Evolutionary conservation across 768 basidiomycete genomes (phyloP).

Genomic region (Filobasidium floriforme): DNA sequence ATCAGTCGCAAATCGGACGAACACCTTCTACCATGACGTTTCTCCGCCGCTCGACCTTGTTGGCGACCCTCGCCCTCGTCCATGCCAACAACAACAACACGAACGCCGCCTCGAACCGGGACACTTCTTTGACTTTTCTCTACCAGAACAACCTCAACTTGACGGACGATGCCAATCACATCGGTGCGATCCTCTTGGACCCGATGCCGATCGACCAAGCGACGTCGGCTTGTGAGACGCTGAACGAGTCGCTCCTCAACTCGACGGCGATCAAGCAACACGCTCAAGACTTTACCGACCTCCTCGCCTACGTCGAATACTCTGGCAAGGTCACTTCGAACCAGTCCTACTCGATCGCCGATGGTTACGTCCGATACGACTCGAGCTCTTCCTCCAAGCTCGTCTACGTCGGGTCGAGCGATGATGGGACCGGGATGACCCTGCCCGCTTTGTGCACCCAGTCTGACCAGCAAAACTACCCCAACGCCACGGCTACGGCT

Average conservation of each 20-base stretch:
- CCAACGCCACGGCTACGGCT: background rate
- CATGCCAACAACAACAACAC: background rate
- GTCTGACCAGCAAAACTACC: background rate
- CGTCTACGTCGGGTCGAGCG: background rate
- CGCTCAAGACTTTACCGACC: background rate
- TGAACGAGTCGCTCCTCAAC: background rate
- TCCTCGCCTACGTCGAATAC: background rate
- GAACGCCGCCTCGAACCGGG: background rate
- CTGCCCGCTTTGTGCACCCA: background rate
- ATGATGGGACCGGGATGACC: background rate
- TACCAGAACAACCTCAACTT: conserved; percentile 8
- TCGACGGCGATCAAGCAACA: background rate
- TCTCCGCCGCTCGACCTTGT: no score
- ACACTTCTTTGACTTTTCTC: conserved; percentile 3
- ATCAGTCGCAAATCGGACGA: no score
- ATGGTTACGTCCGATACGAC: background rate
- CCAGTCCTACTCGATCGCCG: background rate
- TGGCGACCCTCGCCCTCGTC: background rate
- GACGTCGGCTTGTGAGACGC: background rate
- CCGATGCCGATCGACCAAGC: background rate
- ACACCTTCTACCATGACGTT: no score
- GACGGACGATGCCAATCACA: background rate
- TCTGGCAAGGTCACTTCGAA: background rate
- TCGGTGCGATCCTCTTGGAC: conserved; percentile 1
- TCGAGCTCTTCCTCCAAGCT: background rate